Evolutionary conservation across 257 asterid species (phyloP), one percentile per base, ranked within the genome.

Genomic region (Linderniella brevidens): DNA sequence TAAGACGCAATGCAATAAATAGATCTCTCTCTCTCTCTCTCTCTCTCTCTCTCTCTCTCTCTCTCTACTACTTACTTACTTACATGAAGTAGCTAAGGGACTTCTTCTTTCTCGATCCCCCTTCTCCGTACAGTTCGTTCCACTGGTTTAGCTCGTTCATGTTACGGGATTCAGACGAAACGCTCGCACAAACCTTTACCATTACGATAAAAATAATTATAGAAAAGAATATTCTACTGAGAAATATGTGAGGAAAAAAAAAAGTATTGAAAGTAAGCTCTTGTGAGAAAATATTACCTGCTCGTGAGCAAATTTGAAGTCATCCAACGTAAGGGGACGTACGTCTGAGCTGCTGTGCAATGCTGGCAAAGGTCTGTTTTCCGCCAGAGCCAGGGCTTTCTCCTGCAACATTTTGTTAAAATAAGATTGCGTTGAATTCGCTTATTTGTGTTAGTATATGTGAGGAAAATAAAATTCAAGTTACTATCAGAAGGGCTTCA

Each of bases 181-280:
- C 94, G 17, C 94, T 80, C 32, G 90, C 86, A 57, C 80, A 77
- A 45, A 80, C 93, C 95, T 84, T n/a, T n/a, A n/a, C n/a, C n/a
- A n/a, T n/a, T n/a, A n/a, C n/a, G 48, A 14, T 1, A 18, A 8
- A 11, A 13, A 25, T 25, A 25, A 25, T 2, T 25, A 25, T n/a
- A n/a, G n/a, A n/a, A n/a, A 25, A 25, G 32, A 2, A 25, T 2
- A 3, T 25, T 25, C 6, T 25, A 25, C 6, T 25, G 32, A 25
- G 32, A 6, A 18, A 3, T 25, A 25, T 25, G 6, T 25, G 32
- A 25, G 6, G n/a, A n/a, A n/a, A n/a, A n/a, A n/a, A n/a, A n/a
- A n/a, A n/a, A n/a, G n/a, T n/a, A n/a, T n/a, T n/a, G n/a, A n/a
- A n/a, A n/a, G n/a, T n/a, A n/a, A n/a, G n/a, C n/a, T n/a, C n/a